These are phyloP conservation scores for Diplodia sapinea DNA, from an alignment of 2,329 filamentous ascomycete genomes.

Conservation along the genomic window DNA sequence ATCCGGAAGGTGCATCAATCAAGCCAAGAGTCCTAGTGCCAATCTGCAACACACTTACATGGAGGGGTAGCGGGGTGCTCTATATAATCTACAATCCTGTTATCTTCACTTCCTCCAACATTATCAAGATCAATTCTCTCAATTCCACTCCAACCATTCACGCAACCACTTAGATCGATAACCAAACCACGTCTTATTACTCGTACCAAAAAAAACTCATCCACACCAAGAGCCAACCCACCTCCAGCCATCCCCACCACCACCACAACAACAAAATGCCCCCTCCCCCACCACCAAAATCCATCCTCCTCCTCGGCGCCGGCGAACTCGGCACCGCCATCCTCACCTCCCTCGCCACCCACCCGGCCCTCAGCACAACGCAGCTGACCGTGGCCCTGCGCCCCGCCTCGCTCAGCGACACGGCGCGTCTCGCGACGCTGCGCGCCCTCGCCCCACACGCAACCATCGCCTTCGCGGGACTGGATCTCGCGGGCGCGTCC, in stretches of 20 bases:
- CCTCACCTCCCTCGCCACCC: conserved; percentile 55
- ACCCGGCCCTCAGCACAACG: conserved; percentile 49
- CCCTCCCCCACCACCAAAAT: neutral
- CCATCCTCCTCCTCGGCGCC: conserved; percentile 67
- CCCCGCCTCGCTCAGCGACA: conserved; percentile 50
- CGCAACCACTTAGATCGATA: neutral
- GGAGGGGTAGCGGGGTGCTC: neutral
- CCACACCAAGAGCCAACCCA: too few species aligned
- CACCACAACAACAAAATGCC: neutral
- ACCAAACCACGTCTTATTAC: neutral
- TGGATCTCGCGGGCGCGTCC: conserved; percentile 53
- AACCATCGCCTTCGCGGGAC: conserved; percentile 38
- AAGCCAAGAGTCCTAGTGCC: neutral
- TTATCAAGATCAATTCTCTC: neutral
- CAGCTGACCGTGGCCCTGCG: conserved; percentile 63
- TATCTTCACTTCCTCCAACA: neutral
- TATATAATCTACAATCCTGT: neutral
- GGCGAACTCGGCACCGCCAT: conserved; percentile 68
- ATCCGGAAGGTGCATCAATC: neutral
- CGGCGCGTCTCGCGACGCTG: conserved; percentile 38
- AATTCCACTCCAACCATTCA: too few species aligned
- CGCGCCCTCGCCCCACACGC: neutral
- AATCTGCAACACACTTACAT: neutral
- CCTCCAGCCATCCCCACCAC: neutral
- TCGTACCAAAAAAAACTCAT: neutral